These are phyloP conservation scores for Theobroma grandiflorum DNA, from an alignment of 441 rosid species.

Conservation along the genomic window DNA sequence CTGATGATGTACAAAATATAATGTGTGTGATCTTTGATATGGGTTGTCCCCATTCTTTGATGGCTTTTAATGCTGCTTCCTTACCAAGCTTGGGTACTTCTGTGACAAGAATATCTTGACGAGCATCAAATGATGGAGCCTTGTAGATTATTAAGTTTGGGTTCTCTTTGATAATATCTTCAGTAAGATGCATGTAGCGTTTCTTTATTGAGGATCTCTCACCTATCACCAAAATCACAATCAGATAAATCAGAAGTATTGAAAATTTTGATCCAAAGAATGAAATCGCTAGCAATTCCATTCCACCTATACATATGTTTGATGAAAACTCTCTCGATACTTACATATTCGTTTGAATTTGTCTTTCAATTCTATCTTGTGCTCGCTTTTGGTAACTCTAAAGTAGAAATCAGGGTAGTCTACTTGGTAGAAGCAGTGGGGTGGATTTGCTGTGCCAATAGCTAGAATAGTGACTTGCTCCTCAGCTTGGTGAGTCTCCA, in stretches of 20 bases:
- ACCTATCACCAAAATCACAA: constrained; percentile 33
- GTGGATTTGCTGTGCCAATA: constrained; percentile 49
- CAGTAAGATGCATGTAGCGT: constrained; percentile 47
- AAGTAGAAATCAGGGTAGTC: constrained; percentile 55
- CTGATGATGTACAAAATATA: constrained; percentile 59
- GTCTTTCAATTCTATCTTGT: constrained; percentile 49
- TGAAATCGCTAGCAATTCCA: too few relatives aligned
- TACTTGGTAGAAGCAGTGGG: constrained; percentile 37
- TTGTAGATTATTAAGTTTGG: constrained; percentile 42
- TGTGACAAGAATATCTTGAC: constrained; percentile 50
- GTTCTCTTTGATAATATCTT: constrained; percentile 41
- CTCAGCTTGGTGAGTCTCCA: constrained; percentile 38
- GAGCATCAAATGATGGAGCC: constrained; percentile 48
- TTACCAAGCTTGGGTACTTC: constrained; percentile 53
- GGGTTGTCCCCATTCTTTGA: constrained; percentile 56
- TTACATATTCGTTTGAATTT: constrained; percentile 54
- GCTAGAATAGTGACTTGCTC: constrained; percentile 46
- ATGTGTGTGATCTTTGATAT: constrained; percentile 56
- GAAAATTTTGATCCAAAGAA: too few relatives aligned
- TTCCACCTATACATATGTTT: too few relatives aligned
- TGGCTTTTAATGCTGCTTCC: constrained; percentile 51
- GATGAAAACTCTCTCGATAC: neutral
- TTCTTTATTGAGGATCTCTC: constrained; percentile 47
- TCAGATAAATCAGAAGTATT: too few relatives aligned
- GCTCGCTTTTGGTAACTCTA: constrained; percentile 47